These are phyloP conservation scores for Spatholobus suberectus DNA, from an alignment of 306 rosid species.

Conservation along the genomic window DNA sequence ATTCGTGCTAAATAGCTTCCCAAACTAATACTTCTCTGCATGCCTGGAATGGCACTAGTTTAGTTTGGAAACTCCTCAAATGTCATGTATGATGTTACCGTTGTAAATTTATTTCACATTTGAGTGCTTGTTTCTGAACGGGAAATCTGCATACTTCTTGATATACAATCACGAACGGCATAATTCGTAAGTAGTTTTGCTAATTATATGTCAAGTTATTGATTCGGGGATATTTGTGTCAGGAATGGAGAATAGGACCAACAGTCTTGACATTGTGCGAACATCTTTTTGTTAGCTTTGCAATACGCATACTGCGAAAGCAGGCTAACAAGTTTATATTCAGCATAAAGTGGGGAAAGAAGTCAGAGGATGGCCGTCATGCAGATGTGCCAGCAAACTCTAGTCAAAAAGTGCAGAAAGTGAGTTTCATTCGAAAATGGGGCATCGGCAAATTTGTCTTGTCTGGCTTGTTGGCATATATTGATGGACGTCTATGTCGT, in stretches of 20 bases:
- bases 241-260: slow-evolving; percentile 92
- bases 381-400: slow-evolving; percentile 43
- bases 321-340: slow-evolving; percentile 58
- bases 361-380: slow-evolving; percentile 39
- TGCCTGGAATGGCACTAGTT: slow-evolving; percentile 26
- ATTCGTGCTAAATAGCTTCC: slow-evolving; percentile 23
- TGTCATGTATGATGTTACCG: neutral
- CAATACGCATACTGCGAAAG: slow-evolving; percentile 82
- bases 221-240: slow-evolving; percentile 37
- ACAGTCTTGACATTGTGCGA: slow-evolving; percentile 79
- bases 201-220: slow-evolving; percentile 19
- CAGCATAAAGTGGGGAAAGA: slow-evolving; percentile 57
- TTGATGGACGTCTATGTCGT: slow-evolving; percentile 93
- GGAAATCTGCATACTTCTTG: neutral
- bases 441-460: slow-evolving; percentile 77
- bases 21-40: slow-evolving; percentile 12
- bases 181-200: slow-evolving; percentile 16
- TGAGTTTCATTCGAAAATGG: slow-evolving; percentile 63
- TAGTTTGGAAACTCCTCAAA: slow-evolving; percentile 30
- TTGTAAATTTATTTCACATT: neutral
- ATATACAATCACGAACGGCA: slow-evolving; percentile 16
- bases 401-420: slow-evolving; percentile 37
- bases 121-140: neutral
- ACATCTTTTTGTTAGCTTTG: slow-evolving; percentile 91
- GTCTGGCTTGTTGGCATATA: slow-evolving; percentile 83